Evolutionary conservation across 805 yeast species (phyloP).

Genomic region (Sugiyamaella lignohabitans): DNA sequence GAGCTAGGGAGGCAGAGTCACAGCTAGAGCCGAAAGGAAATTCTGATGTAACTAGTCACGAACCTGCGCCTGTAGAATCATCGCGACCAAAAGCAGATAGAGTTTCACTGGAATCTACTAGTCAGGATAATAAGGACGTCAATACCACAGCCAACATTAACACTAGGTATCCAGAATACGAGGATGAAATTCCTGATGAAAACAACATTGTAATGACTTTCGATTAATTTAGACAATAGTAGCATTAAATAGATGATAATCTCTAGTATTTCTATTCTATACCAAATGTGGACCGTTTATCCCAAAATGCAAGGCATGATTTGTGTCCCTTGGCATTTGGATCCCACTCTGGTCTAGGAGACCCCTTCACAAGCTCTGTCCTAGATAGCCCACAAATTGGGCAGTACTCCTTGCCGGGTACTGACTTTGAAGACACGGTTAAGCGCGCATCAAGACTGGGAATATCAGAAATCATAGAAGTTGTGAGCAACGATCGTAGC

Average conservation of each 20-base stretch:
- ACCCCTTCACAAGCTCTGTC: conserved; percentile 20
- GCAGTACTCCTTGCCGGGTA: conserved; percentile 11
- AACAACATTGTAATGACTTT: conserved; percentile 20
- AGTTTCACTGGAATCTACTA: not conserved
- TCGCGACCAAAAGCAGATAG: too few relatives aligned
- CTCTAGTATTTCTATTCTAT: not conserved
- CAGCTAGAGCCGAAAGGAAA: too few relatives aligned
- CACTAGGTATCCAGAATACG: not conserved
- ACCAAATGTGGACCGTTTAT: conserved; percentile 17
- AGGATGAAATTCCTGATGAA: conserved; percentile 4
- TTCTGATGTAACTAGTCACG: too few relatives aligned
- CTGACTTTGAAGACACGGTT: conserved; percentile 7
- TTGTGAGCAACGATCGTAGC: conserved; percentile 14
- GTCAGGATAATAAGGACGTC: not conserved
- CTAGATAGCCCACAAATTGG: conserved; percentile 22
- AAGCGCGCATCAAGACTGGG: conserved; percentile 15
- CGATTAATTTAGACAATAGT: conserved; percentile 14
- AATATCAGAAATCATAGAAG: not conserved
- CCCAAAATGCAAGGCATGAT: conserved; percentile 21
- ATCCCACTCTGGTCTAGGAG: conserved; percentile 15
- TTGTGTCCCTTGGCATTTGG: conserved; percentile 16
- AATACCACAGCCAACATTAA: not conserved
- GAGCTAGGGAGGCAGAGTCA: too few relatives aligned
- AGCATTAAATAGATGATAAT: not conserved
- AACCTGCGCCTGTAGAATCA: too few relatives aligned